Evolutionary conservation across 2,329 filamentous ascomycete genomes (phyloP), one percentile per base, ranked within the genome.

Genomic region (Didymella keratinophila): DNA sequence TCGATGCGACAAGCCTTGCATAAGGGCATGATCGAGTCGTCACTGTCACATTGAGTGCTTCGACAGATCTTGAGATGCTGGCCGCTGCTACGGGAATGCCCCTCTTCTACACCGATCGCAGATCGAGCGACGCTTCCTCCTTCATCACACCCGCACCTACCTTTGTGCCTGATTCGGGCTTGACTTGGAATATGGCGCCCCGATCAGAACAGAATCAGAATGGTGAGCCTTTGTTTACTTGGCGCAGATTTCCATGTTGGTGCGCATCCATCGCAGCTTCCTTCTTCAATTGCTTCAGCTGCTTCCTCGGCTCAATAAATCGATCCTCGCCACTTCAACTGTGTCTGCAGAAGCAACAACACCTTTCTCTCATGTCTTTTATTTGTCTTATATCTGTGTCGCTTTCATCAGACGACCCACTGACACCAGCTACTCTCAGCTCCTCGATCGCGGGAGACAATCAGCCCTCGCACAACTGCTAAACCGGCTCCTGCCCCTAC

Each of bases 61-160:
- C 52, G 56, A 53, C 49, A 48, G 30, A 37, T 46, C 49, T 44
- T 44, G 23, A 54, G 47, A 73, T 69, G 36, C 9, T 20, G 36
- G 9, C 18, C 64, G 68, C 71, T 25, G 67, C 67, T 48, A 62
- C 67, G 30, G 67, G 61, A 36, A 56, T 67, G 59, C 70, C 69
- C 52, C 64, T 70, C 61, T 69, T 67, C 57, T 46, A 50, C 41
- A 47, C 64, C 60, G 56, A 63, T 58, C 60, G 46, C 36, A 65
- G 64, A 60, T 44, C 66, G 51, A 63, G 56, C 52, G 50, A 62
- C 30, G 56, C 56, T 41, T 61, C 64, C 14, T 58, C 56, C 34
- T 66, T 60, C 61, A 61, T 67, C 47, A 67, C 69, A 36, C 69
- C 72, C 43, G 68, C 69, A n/a, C n/a, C n/a, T n/a, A 60, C 64